Evolutionary conservation across 164 flowering plant genomes (phyloP).

Genomic region (Paratinospora sagittata): DNA sequence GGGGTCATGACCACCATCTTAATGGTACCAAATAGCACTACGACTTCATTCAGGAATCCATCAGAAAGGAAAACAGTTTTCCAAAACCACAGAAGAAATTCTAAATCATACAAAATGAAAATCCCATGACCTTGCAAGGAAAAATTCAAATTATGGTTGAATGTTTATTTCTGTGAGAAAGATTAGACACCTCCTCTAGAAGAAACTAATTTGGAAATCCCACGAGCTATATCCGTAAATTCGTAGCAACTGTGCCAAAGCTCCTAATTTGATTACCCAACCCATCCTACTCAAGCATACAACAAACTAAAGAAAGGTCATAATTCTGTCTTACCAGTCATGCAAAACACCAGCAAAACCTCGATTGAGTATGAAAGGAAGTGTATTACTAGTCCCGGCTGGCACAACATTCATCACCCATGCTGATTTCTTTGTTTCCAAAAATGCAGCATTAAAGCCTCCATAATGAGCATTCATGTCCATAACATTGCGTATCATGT

Average conservation of each 20-base stretch:
- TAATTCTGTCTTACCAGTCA: conserved; percentile 54
- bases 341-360: conserved; percentile 89
- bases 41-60: not conserved
- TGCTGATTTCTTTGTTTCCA: conserved; percentile 64
- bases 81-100: not conserved
- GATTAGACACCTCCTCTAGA: not conserved
- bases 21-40: not conserved
- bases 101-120: no score
- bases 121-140: no score
- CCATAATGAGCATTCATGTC: conserved; percentile 96
- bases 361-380: conserved; percentile 77
- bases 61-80: not conserved
- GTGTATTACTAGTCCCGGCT: conserved; percentile 48
- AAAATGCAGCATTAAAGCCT: conserved; percentile 78
- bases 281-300: conserved; percentile 1
- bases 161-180: not conserved
- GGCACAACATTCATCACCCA: conserved; percentile 99
- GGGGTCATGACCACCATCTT: not conserved
- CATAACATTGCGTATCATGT: conserved; percentile 95
- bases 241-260: not conserved
- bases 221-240: not conserved
- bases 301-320: not conserved
- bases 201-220: not conserved
- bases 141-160: no score
- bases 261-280: not conserved